A percentile compares a stretch with the other conserved stretches of the same genome.
Conservation (phyloP, 139 green algal genomes). For the Cymbomonas tetramitiformis region DNA sequence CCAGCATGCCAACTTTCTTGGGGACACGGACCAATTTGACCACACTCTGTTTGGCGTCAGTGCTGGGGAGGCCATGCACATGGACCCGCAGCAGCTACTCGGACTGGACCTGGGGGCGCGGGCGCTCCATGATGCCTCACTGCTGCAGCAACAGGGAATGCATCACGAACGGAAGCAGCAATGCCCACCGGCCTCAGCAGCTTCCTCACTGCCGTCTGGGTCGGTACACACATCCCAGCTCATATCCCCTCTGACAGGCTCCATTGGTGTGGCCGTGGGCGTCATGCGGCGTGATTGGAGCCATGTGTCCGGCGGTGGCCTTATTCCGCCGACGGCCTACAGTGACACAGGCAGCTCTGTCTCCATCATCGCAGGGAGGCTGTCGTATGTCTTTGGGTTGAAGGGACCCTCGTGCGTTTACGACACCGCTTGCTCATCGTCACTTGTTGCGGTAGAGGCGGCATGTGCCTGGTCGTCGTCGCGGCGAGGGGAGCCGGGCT, state of each 20-base stretch:
- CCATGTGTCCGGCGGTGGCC: background rate
- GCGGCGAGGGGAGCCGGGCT: too few relatives aligned
- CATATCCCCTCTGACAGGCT: background rate
- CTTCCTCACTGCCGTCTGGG: too few relatives aligned
- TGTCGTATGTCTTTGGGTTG: constrained; percentile 13
- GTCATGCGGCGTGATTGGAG: constrained; percentile 17
- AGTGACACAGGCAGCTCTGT: background rate
- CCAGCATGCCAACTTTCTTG: too few relatives aligned
- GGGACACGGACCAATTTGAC: too few relatives aligned
- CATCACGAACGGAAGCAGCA: too few relatives aligned
- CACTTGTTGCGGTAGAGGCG: constrained; percentile 11
- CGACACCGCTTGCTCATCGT: constrained; percentile 26
- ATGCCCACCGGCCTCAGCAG: too few relatives aligned
- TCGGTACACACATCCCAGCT: background rate
- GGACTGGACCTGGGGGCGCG: too few relatives aligned
- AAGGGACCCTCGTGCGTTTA: constrained; percentile 1
- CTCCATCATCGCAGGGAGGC: constrained; percentile 10
- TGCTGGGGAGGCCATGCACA: constrained; percentile 37
- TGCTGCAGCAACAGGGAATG: too few relatives aligned
- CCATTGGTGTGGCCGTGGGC: constrained; percentile 15
- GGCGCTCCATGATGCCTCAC: too few relatives aligned
- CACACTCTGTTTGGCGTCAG: constrained; percentile 39
- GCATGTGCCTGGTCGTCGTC: background rate
- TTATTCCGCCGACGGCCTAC: constrained; percentile 21
- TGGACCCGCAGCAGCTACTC: constrained; percentile 68